Conservation (phyloP, 345 rosid genomes). For the Mangifera indica region DNA sequence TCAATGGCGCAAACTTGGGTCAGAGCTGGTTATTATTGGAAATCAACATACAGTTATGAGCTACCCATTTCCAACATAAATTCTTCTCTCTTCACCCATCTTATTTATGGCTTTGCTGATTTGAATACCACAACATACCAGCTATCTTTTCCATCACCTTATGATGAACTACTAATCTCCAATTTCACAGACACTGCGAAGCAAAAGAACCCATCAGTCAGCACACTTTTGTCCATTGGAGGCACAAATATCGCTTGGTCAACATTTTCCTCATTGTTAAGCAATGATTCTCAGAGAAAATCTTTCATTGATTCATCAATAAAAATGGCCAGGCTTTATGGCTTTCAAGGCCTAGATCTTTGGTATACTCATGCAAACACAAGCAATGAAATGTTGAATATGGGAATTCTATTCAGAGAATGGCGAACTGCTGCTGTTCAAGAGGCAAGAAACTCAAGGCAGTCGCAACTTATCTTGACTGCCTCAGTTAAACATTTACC, state of each 20-base stretch:
- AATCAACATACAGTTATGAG: too few species aligned
- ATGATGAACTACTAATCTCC: too few species aligned
- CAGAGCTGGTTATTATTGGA: constrained; percentile 12
- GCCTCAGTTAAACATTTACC: neutral
- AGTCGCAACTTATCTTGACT: constrained; percentile 16
- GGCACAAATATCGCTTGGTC: too few species aligned
- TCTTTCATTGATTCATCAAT: too few species aligned
- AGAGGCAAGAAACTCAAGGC: constrained; percentile 8
- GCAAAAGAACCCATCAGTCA: constrained; percentile 3
- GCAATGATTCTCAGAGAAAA: neutral
- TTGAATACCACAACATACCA: neutral
- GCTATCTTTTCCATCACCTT: neutral
- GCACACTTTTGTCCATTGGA: constrained; percentile 19
- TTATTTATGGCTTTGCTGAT: neutral
- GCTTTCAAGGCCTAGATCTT: neutral
- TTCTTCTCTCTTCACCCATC: too few species aligned
- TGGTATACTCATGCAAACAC: too few species aligned
- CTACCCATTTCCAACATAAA: too few species aligned
- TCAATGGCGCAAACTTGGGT: too few species aligned
- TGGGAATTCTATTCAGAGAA: neutral
- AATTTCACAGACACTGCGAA: too few species aligned
- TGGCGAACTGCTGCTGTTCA: neutral
- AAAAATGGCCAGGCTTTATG: too few species aligned
- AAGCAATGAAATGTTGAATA: too few species aligned
- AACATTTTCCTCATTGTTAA: too few species aligned